These are phyloP conservation scores for Clavispora fructus DNA, from an alignment of 805 yeast species.

Conservation along the genomic window DNA sequence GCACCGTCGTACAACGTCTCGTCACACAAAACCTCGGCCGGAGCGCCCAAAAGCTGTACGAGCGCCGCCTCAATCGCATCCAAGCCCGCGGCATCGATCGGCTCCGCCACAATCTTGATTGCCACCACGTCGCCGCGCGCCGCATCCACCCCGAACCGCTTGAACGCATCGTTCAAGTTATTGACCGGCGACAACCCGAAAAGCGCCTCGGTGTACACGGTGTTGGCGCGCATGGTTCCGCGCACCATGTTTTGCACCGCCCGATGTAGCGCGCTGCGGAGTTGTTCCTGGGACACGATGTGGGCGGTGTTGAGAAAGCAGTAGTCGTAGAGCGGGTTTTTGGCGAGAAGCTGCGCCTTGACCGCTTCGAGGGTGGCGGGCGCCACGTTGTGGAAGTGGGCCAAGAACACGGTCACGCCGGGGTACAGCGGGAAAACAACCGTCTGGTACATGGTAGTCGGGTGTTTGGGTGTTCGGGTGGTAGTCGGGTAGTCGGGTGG, in stretches of 20 bases:
- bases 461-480: no score
- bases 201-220: slow-evolving; percentile 67
- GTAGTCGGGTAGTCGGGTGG: no score
- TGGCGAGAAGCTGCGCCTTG: slow-evolving; percentile 39
- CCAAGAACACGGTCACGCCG: slow-evolving; percentile 28
- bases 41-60: slow-evolving; percentile 10
- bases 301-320: slow-evolving; percentile 62
- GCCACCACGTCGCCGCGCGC: slow-evolving; percentile 42
- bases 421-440: slow-evolving; percentile 45
- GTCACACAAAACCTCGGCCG: slow-evolving; percentile 18
- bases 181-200: slow-evolving; percentile 65
- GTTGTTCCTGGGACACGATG: slow-evolving; percentile 56
- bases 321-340: slow-evolving; percentile 47
- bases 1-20: slow-evolving; percentile 15
- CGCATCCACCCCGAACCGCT: slow-evolving; percentile 62
- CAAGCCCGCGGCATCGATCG: slow-evolving; percentile 15
- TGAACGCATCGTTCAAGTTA: slow-evolving; percentile 67
- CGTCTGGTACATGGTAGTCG: neutral
- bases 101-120: slow-evolving; percentile 39
- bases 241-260: slow-evolving; percentile 48
- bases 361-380: slow-evolving; percentile 36
- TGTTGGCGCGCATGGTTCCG: slow-evolving; percentile 53
- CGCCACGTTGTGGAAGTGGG: slow-evolving; percentile 43
- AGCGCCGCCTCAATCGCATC: slow-evolving; percentile 20
- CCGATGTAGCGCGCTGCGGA: slow-evolving; percentile 55